Conservation (phyloP, 805 yeast genomes). For the Isabelozyma pseudorhagii region DNA sequence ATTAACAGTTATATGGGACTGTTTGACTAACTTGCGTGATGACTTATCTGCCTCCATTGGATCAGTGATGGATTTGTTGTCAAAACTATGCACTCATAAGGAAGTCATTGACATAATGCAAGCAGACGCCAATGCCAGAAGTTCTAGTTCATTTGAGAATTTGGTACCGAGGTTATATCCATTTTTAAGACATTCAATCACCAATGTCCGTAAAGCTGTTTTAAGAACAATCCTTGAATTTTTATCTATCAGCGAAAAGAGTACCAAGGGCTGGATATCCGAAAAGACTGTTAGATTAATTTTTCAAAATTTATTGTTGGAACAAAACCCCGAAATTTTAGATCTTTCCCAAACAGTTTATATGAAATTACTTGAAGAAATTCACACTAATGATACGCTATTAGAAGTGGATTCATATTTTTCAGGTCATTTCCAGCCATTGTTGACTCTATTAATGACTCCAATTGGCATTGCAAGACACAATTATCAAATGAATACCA, state of each 20-base stretch:
- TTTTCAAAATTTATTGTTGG: constrained; percentile 84
- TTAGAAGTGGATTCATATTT: constrained; percentile 51
- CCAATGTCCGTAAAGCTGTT: constrained; percentile 87
- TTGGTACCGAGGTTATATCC: constrained; percentile 92
- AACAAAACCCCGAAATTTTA: constrained; percentile 77
- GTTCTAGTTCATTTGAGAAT: constrained; percentile 58
- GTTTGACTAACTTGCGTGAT: constrained; percentile 79
- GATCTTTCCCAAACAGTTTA: constrained; percentile 63
- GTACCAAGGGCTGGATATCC: constrained; percentile 69
- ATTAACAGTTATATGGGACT: constrained; percentile 82
- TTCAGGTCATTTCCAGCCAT: constrained; percentile 54
- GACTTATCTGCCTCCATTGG: constrained; percentile 95
- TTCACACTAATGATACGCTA: constrained; percentile 24
- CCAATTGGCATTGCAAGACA: constrained; percentile 94
- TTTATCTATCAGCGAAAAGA: constrained; percentile 51
- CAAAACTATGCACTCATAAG: constrained; percentile 79
- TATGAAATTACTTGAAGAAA: constrained; percentile 49
- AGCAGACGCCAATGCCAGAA: constrained; percentile 49
- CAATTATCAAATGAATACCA: constrained; percentile 77
- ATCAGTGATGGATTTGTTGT: constrained; percentile 89
- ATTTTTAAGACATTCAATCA: constrained; percentile 88
- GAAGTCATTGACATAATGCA: constrained; percentile 74
- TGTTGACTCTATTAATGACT: constrained; percentile 72
- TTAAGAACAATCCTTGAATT: constrained; percentile 78
- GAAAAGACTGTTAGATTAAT: constrained; percentile 69